Evolutionary conservation across 23 red algal genomes (phyloP).

Genomic region (Chondrus crispus): DNA sequence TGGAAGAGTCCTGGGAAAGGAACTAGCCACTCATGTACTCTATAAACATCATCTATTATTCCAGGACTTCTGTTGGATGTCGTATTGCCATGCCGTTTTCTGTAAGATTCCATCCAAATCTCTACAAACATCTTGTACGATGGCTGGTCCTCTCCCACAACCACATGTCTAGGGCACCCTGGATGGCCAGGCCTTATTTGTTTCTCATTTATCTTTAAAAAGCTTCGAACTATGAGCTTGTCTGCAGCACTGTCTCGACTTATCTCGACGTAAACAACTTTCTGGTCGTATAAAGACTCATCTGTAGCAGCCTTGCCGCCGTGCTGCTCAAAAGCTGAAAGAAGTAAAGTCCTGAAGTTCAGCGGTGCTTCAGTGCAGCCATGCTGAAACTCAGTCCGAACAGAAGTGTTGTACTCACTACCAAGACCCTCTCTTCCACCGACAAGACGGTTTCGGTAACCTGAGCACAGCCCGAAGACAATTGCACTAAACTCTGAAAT

Average conservation of each 20-base stretch:
- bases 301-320: neutral
- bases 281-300: neutral
- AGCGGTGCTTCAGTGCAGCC: neutral
- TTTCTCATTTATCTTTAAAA: neutral
- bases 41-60: neutral
- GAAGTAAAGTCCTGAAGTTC: neutral
- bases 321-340: neutral
- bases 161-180: neutral
- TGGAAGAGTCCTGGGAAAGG: conserved; percentile 18
- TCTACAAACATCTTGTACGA: neutral
- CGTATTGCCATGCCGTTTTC: neutral
- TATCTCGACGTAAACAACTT: neutral
- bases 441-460: neutral
- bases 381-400: neutral
- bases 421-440: neutral
- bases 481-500: neutral
- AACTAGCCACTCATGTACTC: neutral
- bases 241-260: neutral
- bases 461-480: neutral
- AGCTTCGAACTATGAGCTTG: neutral
- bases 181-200: neutral
- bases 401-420: no score
- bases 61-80: neutral
- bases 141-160: neutral
- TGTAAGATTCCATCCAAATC: neutral